Conservation (phyloP, 2,329 filamentous ascomycete genomes). For the Colletotrichum gloeosporioides region DNA sequence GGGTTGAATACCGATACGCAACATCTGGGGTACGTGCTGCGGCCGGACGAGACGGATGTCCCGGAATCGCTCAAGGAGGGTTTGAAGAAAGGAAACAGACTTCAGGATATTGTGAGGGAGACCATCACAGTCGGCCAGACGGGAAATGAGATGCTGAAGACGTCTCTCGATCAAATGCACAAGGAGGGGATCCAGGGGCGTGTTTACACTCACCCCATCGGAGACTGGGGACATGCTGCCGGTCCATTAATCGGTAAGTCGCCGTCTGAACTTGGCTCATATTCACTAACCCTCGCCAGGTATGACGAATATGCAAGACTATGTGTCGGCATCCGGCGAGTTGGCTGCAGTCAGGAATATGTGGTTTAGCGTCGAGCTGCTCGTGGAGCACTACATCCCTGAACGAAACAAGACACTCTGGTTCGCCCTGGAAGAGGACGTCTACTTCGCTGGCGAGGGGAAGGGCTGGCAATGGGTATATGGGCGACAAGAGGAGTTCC, state of each 20-base stretch:
- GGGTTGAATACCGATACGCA: slow-evolving; percentile 56
- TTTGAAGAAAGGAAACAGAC: slow-evolving; percentile 48
- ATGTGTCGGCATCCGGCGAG: slow-evolving; percentile 52
- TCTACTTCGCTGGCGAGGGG: slow-evolving; percentile 47
- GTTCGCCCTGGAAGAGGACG: slow-evolving; percentile 56
- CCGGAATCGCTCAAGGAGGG: slow-evolving; percentile 47
- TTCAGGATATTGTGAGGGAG: slow-evolving; percentile 51
- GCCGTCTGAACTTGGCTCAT: not conserved
- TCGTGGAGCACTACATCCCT: slow-evolving; percentile 50
- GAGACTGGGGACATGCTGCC: slow-evolving; percentile 56
- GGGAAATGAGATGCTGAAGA: slow-evolving; percentile 50
- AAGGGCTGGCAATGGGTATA: slow-evolving; percentile 53
- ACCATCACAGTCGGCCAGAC: slow-evolving; percentile 49
- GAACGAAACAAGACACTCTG: slow-evolving; percentile 47
- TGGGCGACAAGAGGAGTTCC: slow-evolving; percentile 50
- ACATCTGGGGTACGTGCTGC: slow-evolving; percentile 54
- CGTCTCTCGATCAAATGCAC: slow-evolving; percentile 43
- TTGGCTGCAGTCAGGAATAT: slow-evolving; percentile 48
- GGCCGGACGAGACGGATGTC: slow-evolving; percentile 44
- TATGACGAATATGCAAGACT: slow-evolving; percentile 55
- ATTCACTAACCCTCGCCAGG: slow-evolving; percentile 31
- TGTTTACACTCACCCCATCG: slow-evolving; percentile 55
- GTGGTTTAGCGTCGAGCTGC: slow-evolving; percentile 58
- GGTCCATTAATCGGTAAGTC: slow-evolving; percentile 50
- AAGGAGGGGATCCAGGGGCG: slow-evolving; percentile 49